phyloP scores from a whole-genome alignment of 345 rosid genomes.

The Nasturtium officinale region DNA sequence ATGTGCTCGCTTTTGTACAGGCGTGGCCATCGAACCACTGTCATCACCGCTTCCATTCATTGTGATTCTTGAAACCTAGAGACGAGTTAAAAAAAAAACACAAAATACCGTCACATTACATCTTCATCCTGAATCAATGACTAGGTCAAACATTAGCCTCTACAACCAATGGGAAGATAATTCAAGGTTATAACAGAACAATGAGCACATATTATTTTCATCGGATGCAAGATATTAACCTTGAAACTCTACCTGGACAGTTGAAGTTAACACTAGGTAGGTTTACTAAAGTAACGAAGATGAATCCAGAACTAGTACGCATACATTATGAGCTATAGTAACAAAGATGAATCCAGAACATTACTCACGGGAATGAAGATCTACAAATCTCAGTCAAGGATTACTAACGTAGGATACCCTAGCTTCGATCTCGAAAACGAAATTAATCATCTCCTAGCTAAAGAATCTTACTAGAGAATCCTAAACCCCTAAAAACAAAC shows the following conservation, averaged over 20 bases:
- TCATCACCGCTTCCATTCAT: constrained; percentile 87
- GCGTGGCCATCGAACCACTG: constrained; percentile 54
- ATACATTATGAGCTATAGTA: too few relatives aligned
- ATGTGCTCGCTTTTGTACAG: constrained; percentile 65
- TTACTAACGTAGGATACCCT: too few relatives aligned
- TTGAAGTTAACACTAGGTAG: neutral
- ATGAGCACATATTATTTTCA: neutral
- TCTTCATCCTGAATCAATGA: constrained; percentile 7
- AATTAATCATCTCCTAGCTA: neutral
- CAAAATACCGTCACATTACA: neutral
- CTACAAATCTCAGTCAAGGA: too few relatives aligned
- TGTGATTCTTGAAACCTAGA: constrained; percentile 45
- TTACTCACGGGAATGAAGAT: too few relatives aligned
- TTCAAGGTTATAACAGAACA: neutral
- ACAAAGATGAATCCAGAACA: too few relatives aligned
- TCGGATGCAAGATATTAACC: neutral
- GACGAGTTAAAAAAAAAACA: neutral
- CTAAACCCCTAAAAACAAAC: constrained; percentile 7
- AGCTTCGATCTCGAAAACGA: too few relatives aligned
- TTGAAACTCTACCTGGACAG: neutral
- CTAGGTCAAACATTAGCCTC: neutral
- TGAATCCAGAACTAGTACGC: too few relatives aligned
- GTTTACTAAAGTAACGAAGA: too few relatives aligned
- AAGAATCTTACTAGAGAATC: neutral
- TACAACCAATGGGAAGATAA: neutral